Evolutionary conservation across 768 basidiomycete genomes (phyloP), one percentile per base, ranked within the genome.

Genomic region (Tremella mesenterica): DNA sequence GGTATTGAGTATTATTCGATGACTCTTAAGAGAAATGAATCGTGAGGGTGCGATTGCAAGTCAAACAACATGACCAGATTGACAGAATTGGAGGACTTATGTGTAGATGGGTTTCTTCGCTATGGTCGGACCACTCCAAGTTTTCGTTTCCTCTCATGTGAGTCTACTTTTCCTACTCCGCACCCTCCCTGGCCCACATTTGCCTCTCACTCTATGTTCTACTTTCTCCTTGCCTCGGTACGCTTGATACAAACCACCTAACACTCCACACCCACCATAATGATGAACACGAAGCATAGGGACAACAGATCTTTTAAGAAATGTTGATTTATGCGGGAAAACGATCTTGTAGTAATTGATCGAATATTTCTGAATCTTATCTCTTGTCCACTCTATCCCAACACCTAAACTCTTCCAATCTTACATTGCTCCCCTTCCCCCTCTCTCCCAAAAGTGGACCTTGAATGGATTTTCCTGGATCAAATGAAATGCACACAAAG

Each of bases 31-130:
- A n/a, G n/a, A n/a, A n/a, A n/a, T n/a, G n/a, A n/a, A n/a, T n/a
- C n/a, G n/a, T n/a, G n/a, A n/a, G n/a, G n/a, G n/a, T n/a, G n/a
- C n/a, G n/a, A n/a, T 14, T 52, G 13, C 2, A 12, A 36, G 34
- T 12, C 12, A 27, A 34, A 14, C 3, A 3, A 45, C 21, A 39
- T 53, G n/a, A 44, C n/a, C n/a, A n/a, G n/a, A n/a, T n/a, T n/a
- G n/a, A n/a, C n/a, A n/a, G n/a, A n/a, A n/a, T n/a, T n/a, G n/a
- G n/a, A n/a, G n/a, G n/a, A n/a, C 46, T 16, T 26, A 33, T 59
- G 36, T n/a, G 13, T 58, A 96, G 93, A 95, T 96, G 91, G 95
- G 95, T 1, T 95, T 99, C 76, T 96, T 96, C 62, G 89, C 88
- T 48, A 90, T 95, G 59, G 91, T 92, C 44, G 95, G 95, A 29